phyloP scores from a whole-genome alignment of 331 rosid genomes.

The Saraca asoca region DNA sequence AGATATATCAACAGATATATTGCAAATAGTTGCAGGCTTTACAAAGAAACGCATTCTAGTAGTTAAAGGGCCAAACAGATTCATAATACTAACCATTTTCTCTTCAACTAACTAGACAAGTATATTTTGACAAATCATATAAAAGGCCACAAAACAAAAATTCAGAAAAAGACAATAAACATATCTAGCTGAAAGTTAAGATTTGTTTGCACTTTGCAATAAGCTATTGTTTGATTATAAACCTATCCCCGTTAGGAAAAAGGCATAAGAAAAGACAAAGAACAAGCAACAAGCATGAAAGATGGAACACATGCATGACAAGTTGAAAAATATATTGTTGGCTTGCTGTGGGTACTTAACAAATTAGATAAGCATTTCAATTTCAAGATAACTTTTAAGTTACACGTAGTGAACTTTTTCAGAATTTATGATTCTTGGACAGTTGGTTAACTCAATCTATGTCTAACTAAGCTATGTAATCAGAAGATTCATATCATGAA shows the following conservation, averaged over 20 bases:
- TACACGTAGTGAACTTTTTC: not conserved
- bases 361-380: not conserved
- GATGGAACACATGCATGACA: not conserved
- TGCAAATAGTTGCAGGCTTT: not conserved
- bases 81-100: not conserved
- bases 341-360: not conserved
- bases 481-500: not conserved
- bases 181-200: not conserved
- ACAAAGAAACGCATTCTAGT: not conserved
- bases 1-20: not conserved
- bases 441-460: not conserved
- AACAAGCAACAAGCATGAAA: not conserved
- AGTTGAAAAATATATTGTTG: not conserved
- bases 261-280: not conserved
- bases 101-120: too few relatives aligned
- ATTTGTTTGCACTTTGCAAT: not conserved
- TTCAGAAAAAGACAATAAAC: not conserved
- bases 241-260: not conserved
- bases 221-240: not conserved
- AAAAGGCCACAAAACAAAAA: not conserved
- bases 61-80: not conserved
- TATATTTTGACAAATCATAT: not conserved
- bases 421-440: not conserved
- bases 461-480: not conserved
- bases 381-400: not conserved